These are phyloP conservation scores for Xylaria sp. DNA, from an alignment of 2,329 filamentous ascomycete species.

Conservation along the genomic window DNA sequence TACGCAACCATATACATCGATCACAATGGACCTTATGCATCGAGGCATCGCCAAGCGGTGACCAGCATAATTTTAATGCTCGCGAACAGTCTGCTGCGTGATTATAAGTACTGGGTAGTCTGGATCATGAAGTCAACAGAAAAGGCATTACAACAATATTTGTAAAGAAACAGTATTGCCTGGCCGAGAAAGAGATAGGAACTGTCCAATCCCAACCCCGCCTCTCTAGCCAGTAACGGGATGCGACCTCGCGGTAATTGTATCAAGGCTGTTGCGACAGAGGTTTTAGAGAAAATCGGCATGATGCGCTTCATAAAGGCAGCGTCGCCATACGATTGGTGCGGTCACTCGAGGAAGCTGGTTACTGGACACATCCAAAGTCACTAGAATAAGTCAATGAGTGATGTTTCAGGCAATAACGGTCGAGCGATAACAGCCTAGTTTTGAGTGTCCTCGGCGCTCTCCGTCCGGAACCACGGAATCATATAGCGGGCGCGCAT, in stretches of 20 bases:
- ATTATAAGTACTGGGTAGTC: neutral
- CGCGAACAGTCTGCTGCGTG: slow-evolving; percentile 11
- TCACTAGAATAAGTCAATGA: slow-evolving; percentile 19
- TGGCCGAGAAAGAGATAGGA: neutral
- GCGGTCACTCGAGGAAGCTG: slow-evolving; percentile 13
- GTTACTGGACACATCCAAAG: slow-evolving; percentile 13
- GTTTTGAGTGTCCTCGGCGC: slow-evolving; percentile 6
- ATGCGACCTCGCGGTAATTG: slow-evolving; percentile 23
- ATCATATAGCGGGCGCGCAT: neutral
- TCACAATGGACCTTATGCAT: neutral
- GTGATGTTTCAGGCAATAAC: slow-evolving; percentile 12
- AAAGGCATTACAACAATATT: neutral
- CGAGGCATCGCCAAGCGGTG: neutral
- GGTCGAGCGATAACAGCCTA: slow-evolving; percentile 21
- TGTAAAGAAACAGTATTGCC: neutral
- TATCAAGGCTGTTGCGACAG: slow-evolving; percentile 27
- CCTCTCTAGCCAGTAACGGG: slow-evolving; percentile 22
- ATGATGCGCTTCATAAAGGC: slow-evolving; percentile 20
- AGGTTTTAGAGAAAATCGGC: slow-evolving; percentile 23
- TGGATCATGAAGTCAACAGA: neutral
- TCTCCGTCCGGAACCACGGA: slow-evolving; percentile 13
- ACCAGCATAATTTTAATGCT: neutral
- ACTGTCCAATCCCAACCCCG: neutral
- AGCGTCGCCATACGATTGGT: slow-evolving; percentile 7
- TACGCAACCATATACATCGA: slow-evolving; percentile 19